These are phyloP conservation scores for Debaryomycetaceae sp. DNA, from an alignment of 1,139 yeast species.

Conservation along the genomic window DNA sequence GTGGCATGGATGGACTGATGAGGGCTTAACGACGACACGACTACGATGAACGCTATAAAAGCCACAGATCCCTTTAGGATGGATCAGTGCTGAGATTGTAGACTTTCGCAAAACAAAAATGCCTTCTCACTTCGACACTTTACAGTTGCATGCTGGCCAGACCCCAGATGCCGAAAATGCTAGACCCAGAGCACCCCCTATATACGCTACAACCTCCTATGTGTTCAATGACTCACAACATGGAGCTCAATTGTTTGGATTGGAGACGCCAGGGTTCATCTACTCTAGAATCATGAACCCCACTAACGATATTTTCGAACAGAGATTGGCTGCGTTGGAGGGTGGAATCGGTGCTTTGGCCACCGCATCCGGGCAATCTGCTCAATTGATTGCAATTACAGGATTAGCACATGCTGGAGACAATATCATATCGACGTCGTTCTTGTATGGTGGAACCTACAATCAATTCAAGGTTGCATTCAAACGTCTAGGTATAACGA, in stretches of 20 bases:
- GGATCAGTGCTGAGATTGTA: too few relatives aligned
- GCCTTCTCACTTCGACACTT: constrained; percentile 79
- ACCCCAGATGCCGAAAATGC: constrained; percentile 53
- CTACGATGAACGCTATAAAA: neutral
- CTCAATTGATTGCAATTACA: constrained; percentile 80
- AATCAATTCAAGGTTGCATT: constrained; percentile 92
- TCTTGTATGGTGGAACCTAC: constrained; percentile 92
- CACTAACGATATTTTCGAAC: constrained; percentile 85
- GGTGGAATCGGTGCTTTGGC: constrained; percentile 90
- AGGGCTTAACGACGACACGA: neutral
- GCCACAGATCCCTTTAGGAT: neutral
- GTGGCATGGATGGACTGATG: neutral
- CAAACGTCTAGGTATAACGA: constrained; percentile 81
- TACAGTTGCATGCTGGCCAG: constrained; percentile 94
- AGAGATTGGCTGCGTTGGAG: constrained; percentile 89
- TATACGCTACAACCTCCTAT: constrained; percentile 82
- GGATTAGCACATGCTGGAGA: constrained; percentile 88
- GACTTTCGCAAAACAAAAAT: constrained; percentile 9
- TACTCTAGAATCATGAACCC: constrained; percentile 93
- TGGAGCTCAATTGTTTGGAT: constrained; percentile 86
- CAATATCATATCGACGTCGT: constrained; percentile 84
- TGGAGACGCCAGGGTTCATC: constrained; percentile 77
- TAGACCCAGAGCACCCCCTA: constrained; percentile 85
- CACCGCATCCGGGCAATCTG: constrained; percentile 94
- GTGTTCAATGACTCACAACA: constrained; percentile 85